Evolutionary conservation across 2,329 filamentous ascomycete genomes (phyloP).

Genomic region (Ceratocystis huliohia): DNA sequence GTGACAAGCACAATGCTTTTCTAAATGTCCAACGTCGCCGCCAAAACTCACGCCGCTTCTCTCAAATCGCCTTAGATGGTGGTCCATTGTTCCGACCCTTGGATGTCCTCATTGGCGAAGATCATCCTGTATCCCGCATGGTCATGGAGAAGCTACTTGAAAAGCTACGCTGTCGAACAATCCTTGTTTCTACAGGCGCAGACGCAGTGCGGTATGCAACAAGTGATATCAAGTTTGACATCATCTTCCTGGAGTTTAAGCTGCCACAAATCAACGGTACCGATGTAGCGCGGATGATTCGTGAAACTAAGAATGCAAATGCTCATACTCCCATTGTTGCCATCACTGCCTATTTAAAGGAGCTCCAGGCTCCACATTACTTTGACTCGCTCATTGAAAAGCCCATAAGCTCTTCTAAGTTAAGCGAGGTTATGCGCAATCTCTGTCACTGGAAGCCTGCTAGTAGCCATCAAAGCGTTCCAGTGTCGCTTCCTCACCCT

Average conservation of each 20-base stretch:
- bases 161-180: slow-evolving; percentile 86
- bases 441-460: slow-evolving; percentile 91
- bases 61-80: slow-evolving; percentile 75
- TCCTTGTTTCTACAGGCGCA: slow-evolving; percentile 77
- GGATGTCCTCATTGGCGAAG: slow-evolving; percentile 92
- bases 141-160: slow-evolving; percentile 98
- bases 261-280: slow-evolving; percentile 88
- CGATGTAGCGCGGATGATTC: slow-evolving; percentile 93
- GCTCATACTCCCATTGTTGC: slow-evolving; percentile 89
- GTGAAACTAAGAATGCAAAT: slow-evolving; percentile 91
- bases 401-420: slow-evolving; percentile 81
- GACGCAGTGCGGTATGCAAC: slow-evolving; percentile 89
- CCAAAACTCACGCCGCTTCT: slow-evolving; percentile 90
- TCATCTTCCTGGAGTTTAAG: slow-evolving; percentile 96
- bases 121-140: slow-evolving; percentile 89
- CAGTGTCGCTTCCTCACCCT: slow-evolving; percentile 41
- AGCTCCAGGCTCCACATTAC: slow-evolving; percentile 85
- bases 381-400: slow-evolving; percentile 96
- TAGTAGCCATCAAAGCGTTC: slow-evolving; percentile 31
- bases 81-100: slow-evolving; percentile 75
- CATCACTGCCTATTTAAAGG: slow-evolving; percentile 95
- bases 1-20: slow-evolving; percentile 77
- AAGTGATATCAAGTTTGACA: slow-evolving; percentile 96
- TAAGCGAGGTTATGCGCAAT: slow-evolving; percentile 74
- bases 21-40: slow-evolving; percentile 83